A percentile compares a stretch with the other conserved stretches of the same genome.
Conservation (phyloP, 2,329 filamentous ascomycete genomes). For the Pseudonectria buxi region DNA sequence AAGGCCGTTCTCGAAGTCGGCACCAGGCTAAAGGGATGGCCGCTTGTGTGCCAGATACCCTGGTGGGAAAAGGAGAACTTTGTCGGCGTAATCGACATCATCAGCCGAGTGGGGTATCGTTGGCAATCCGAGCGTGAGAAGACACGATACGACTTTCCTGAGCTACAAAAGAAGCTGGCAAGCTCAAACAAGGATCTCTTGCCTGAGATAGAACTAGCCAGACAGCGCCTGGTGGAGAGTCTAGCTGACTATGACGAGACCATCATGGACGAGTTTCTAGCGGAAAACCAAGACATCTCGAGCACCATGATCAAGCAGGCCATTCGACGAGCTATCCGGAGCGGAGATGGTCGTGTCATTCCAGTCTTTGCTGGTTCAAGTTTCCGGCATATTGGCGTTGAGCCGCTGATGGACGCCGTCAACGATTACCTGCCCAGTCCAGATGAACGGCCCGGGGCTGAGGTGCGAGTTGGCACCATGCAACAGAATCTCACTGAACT, state of each 20-base stretch:
- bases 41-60: conserved; percentile 87
- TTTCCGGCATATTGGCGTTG: conserved; percentile 88
- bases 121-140: conserved; percentile 50
- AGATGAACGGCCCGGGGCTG: conserved; percentile 68
- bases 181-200: conserved; percentile 44
- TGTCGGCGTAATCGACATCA: conserved; percentile 75
- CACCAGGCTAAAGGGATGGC: conserved; percentile 71
- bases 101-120: conserved; percentile 66
- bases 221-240: conserved; percentile 71
- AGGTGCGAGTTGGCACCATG: conserved; percentile 63
- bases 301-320: conserved; percentile 61
- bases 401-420: conserved; percentile 83
- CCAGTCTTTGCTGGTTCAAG: conserved; percentile 89
- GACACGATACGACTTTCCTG: conserved; percentile 26
- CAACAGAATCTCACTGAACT: conserved; percentile 29
- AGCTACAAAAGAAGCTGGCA: conserved; percentile 34
- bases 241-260: conserved; percentile 83
- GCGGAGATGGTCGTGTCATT: conserved; percentile 64
- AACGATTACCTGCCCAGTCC: conserved; percentile 83
- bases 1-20: conserved; percentile 82
- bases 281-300: conserved; percentile 68
- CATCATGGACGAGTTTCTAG: conserved; percentile 78
- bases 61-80: conserved; percentile 84
- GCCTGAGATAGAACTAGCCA: conserved; percentile 66
- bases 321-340: conserved; percentile 64